Conservation (phyloP, 2,329 filamentous ascomycete species). For the Fusarium multiceps region DNA sequence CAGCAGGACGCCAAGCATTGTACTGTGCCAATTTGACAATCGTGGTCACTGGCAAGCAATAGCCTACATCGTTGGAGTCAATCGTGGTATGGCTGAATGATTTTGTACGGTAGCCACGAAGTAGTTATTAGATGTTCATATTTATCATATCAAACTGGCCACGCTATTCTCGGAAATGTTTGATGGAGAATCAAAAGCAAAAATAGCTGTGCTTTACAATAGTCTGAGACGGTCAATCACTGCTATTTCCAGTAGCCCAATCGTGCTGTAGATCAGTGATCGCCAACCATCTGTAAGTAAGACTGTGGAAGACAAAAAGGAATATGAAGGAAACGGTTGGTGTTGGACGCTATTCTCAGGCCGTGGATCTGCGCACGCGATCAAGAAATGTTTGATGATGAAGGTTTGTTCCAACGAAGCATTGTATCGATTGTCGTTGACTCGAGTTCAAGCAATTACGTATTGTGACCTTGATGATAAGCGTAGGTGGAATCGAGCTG, state of each 20-base stretch:
- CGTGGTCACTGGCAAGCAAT: neutral
- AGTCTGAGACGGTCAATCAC: constrained; percentile 1
- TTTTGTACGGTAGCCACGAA: neutral
- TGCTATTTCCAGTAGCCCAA: constrained; percentile 11
- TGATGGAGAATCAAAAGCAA: constrained; percentile 6
- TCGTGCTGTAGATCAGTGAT: constrained; percentile 33
- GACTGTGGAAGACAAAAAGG: neutral
- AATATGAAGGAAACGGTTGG: neutral
- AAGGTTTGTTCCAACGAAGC: neutral
- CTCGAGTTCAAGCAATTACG: constrained; percentile 3
- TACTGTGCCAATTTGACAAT: neutral
- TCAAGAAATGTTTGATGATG: constrained; percentile 30
- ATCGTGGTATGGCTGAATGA: neutral
- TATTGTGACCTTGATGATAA: neutral
- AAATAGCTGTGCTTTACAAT: neutral
- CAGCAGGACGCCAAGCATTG: neutral
- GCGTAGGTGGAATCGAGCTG: constrained; percentile 20
- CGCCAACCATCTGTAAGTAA: constrained; percentile 9
- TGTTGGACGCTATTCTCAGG: constrained; percentile 10
- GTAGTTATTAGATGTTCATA: neutral
- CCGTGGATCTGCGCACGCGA: constrained; percentile 14
- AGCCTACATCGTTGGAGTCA: neutral
- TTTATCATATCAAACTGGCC: neutral
- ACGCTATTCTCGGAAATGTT: neutral
- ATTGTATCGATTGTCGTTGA: neutral